A percentile compares a stretch with the other conserved stretches of the same genome.
phyloP scores from a whole-genome alignment of 306 rosid genomes.

The Styphnolobium japonicum region DNA sequence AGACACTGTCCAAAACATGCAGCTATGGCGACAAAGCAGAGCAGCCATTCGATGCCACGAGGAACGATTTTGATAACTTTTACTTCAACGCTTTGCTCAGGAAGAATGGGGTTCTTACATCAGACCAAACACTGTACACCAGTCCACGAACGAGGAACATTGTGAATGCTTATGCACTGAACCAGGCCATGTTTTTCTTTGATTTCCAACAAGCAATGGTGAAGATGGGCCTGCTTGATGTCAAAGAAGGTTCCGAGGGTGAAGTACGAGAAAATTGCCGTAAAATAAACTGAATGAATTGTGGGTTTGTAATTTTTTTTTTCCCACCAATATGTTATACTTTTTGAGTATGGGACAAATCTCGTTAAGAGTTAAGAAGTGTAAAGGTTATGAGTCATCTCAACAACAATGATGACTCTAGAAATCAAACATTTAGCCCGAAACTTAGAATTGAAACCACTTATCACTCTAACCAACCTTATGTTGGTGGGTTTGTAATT shows the following conservation, averaged over 20 bases:
- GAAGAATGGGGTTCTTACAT: slow-evolving; percentile 58
- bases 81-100: slow-evolving; percentile 53
- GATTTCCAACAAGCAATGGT: slow-evolving; percentile 78
- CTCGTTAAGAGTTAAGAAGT: no score
- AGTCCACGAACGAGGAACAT: slow-evolving; percentile 53
- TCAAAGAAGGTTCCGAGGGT: slow-evolving; percentile 56
- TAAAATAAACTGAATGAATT: slow-evolving; percentile 36
- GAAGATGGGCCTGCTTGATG: slow-evolving; percentile 71
- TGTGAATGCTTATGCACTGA: slow-evolving; percentile 72
- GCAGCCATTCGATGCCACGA: slow-evolving; percentile 68
- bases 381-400: no score
- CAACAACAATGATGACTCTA: no score
- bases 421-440: no score
- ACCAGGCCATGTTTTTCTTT: slow-evolving; percentile 77
- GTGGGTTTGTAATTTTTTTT: neutral
- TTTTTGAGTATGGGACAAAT: no score
- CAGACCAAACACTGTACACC: slow-evolving; percentile 66
- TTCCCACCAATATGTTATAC: no score
- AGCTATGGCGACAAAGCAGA: slow-evolving; percentile 51
- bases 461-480: no score
- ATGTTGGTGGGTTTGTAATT: neutral
- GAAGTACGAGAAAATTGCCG: slow-evolving; percentile 73
- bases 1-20: slow-evolving; percentile 56
- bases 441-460: no score
- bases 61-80: slow-evolving; percentile 54